Base-by-base conservation (phyloP, 208 protist species). In the Trypanosoma cruzi region DNA sequence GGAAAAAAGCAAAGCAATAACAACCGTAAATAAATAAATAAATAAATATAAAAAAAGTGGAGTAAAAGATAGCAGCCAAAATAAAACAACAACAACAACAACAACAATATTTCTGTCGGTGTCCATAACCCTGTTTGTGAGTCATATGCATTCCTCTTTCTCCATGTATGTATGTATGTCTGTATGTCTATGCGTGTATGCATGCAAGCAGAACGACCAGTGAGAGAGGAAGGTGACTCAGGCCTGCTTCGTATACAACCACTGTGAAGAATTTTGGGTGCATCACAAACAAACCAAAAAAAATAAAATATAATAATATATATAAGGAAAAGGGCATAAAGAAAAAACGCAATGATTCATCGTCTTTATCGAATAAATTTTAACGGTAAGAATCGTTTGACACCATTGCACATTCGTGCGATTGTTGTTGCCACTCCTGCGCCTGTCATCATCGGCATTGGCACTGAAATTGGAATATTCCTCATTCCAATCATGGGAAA, bases 1-100 rank as follows among this genome's bases (percentile, higher is more conserved):
- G 18, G 24, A 63, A 18, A 61, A 48, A 69, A 34, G 61, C 46
- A 50, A n/a, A n/a, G n/a, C n/a, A n/a, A n/a, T n/a, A n/a, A n/a
- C n/a, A n/a, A n/a, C n/a, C n/a, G n/a, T n/a, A n/a, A n/a, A n/a
- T n/a, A n/a, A n/a, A n/a, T n/a, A n/a, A n/a, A n/a, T n/a, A n/a
- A n/a, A n/a, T n/a, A n/a, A n/a, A n/a, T n/a, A n/a, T n/a, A n/a
- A n/a, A n/a, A n/a, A n/a, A n/a, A n/a, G n/a, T n/a, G n/a, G n/a
- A n/a, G n/a, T n/a, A n/a, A n/a, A n/a, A n/a, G n/a, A n/a, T n/a
- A n/a, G n/a, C n/a, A n/a, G n/a, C n/a, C n/a, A n/a, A n/a, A n/a
- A n/a, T n/a, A n/a, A n/a, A n/a, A n/a, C n/a, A n/a, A n/a, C n/a
- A n/a, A n/a, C n/a, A n/a, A n/a, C n/a, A n/a, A n/a, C n/a, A n/a